phyloP scores from a whole-genome alignment of 192 early-diverging fungal genomes.

The Phycomyces nitens region DNA sequence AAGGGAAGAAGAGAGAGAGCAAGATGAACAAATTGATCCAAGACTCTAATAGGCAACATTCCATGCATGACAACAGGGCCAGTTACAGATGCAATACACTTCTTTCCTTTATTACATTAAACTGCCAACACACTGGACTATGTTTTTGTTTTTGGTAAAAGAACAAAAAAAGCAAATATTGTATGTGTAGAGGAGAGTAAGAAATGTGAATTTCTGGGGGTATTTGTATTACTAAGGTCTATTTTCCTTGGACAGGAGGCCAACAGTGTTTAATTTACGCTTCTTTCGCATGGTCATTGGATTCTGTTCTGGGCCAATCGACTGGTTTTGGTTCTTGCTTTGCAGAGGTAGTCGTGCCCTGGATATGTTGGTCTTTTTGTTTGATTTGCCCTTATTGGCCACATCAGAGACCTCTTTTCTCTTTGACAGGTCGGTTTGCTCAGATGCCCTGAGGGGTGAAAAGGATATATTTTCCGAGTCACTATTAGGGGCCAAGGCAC shows the following conservation, averaged over 20 bases:
- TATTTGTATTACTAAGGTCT: background rate
- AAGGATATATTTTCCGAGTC: background rate
- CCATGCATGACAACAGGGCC: slow-evolving; percentile 5
- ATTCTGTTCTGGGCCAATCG: background rate
- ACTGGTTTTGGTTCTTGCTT: background rate
- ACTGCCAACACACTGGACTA: too few species aligned
- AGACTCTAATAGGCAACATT: background rate
- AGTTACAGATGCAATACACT: background rate
- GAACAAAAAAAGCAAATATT: too few species aligned
- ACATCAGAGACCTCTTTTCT: background rate
- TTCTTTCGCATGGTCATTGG: background rate
- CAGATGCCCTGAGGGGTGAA: background rate
- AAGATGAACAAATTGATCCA: background rate
- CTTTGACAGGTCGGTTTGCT: background rate
- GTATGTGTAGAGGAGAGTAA: too few species aligned
- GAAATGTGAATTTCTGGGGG: too few species aligned
- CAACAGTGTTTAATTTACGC: background rate
- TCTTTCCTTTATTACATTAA: too few species aligned
- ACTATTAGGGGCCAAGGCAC: too few species aligned
- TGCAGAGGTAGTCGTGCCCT: background rate
- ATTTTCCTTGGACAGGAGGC: background rate
- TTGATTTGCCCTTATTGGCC: background rate
- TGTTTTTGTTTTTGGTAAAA: too few species aligned
- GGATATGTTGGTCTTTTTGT: too few species aligned
- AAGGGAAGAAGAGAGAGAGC: background rate